Percentiles rank a stretch among this genome's conserved stretches.
Evolutionary conservation across 495 filamentous ascomycete genomes (phyloP).

Genomic region (Penicillium verhagenii): DNA sequence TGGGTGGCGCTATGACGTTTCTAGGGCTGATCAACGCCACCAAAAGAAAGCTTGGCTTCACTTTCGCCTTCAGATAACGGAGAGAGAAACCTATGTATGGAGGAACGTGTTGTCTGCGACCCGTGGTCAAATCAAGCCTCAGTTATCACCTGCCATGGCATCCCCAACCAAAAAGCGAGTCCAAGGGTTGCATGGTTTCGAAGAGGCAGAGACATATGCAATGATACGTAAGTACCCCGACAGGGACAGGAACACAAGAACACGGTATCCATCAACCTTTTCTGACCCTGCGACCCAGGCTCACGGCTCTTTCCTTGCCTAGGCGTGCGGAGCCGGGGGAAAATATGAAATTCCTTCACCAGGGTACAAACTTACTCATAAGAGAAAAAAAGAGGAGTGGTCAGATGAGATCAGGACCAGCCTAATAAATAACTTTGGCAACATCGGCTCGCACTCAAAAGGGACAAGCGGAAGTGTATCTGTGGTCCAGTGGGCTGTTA

Average conservation of each 20-base stretch:
- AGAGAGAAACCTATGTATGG: neutral
- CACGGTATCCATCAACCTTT: neutral
- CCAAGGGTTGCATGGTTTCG: no score
- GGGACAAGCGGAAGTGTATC: neutral
- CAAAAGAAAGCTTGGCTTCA: neutral
- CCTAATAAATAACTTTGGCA: neutral
- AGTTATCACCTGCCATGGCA: neutral
- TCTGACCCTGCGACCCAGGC: neutral
- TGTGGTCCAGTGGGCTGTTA: slow-evolving; percentile 6
- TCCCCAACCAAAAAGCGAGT: neutral
- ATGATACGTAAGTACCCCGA: neutral
- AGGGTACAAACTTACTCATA: neutral
- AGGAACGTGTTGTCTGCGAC: neutral
- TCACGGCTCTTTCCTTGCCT: neutral
- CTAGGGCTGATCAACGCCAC: neutral
- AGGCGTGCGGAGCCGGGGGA: neutral
- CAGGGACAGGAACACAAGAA: neutral
- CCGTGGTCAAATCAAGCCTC: neutral
- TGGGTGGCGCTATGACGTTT: neutral
- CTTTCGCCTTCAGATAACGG: neutral
- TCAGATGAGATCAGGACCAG: neutral
- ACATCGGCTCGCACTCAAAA: neutral
- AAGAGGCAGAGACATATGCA: no score
- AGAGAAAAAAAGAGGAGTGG: neutral
- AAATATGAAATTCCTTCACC: neutral